Base-by-base conservation (phyloP, 495 filamentous ascomycete genomes). In the Halenospora varia region DNA sequence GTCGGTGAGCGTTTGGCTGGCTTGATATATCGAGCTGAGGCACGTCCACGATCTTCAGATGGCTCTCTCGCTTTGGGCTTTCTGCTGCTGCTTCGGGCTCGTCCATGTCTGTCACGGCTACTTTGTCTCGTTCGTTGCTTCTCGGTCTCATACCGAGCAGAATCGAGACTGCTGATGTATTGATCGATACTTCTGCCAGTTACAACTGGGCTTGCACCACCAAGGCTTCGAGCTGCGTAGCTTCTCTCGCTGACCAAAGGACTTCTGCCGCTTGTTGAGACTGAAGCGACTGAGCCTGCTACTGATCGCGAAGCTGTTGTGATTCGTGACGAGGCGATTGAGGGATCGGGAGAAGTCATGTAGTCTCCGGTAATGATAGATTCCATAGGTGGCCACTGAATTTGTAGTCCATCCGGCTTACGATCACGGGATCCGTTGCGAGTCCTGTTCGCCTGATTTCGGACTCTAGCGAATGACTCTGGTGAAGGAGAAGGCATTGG, bases 1-100 rank as follows among this genome's bases (percentile, higher is more conserved):
- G 89, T 93, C 3, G 91, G 92, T 4, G 92, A 96, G 3, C 89
- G 79, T 66, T 96, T 95, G 6, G 89, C 87, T 25, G 91, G 87
- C 40, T 84, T 88, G 60, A 90, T 88, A 60, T 87, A 88, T 45
- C 85, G 82, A 53, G 79, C 74, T 9, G 78, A 76, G 49, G 76
- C 78, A 39, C 87, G 79, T 18, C 87, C 88, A 42, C 88, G 84
- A 23, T 84, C 85, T 62, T 83, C 80, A 10, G 88, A 91, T 9
- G 66, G 68, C n/a, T 88, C 86, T 10, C 85, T 78, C 13, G 70
- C 65, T 18, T 70, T 73, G 10, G 76, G 67, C 61, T 77, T 75
- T 39, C 79, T 75, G 62, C 66, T 83, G 61, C 64, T 70, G 68
- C 77, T 84, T 13, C 73, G 75, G 10, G 72, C 77, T 29, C 82